Base-by-base conservation (phyloP, 306 rosid species). In the Mimosa bimucronata region DNA sequence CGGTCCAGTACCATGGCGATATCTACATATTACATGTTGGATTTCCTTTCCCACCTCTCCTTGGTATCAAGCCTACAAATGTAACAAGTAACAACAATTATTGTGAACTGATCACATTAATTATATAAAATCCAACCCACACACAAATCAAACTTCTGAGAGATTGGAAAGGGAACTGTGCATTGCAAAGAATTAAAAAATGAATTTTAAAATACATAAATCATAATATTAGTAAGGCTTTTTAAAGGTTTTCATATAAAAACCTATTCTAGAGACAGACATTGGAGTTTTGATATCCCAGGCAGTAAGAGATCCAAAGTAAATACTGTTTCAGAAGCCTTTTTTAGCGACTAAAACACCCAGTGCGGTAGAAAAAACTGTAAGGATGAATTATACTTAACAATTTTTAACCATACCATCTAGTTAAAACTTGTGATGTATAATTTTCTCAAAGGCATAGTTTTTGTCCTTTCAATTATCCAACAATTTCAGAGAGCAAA, bases 31-130 rank as follows among this genome's bases (percentile, higher is more conserved):
- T 92, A 90, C 97, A 92, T 90, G 92, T 92, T 92, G 66, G 97
- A 89, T 83, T 92, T 92, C 84, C 97, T 89, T 86, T 90, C 93
- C 95, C 97, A 92, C 81, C 97, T 89, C 74, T 90, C 93, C 89
- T 88, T 92, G 38, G 93, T 85, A 79, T 90, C 97, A 38, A 92
- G 95, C 90, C 97, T 91, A 42, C 85, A 71, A 79, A 78, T 71
- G 74, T 66, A 67, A 76, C 28, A 66, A 75, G n/a, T 23, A 66
- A 76, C 75, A 75, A 37, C 18, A 58, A 46, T 6, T 57, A 72
- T 31, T 53, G 29, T 75, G 14, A 61, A 82, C 15, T 34, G 6
- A 70, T 45, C 64, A 74, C 19, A 19, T 28, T 55, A 68, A 66
- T 37, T 13, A 52, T 23, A 70, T 30, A 30, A 68, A 31, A 29